Percentiles rank a stretch among this genome's conserved stretches.
These are phyloP conservation scores for Fistulifera solaris DNA, from an alignment of 108 stramenopile species.

Conservation along the genomic window DNA sequence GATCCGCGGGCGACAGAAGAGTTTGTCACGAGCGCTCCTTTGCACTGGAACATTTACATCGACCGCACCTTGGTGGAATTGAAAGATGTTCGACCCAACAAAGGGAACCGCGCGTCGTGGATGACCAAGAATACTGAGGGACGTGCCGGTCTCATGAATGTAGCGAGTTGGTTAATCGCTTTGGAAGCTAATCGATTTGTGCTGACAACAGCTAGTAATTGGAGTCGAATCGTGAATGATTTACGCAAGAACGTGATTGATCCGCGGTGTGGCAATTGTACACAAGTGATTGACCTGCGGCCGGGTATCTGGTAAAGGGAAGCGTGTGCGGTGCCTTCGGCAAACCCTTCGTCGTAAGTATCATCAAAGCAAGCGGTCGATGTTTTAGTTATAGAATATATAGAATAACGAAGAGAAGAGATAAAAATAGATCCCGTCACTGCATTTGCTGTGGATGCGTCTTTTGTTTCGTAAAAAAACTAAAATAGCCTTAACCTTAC, in stretches of 20 bases:
- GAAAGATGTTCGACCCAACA: constrained; percentile 28
- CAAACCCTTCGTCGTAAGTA: too few species aligned
- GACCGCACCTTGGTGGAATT: constrained; percentile 37
- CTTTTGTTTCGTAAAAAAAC: too few species aligned
- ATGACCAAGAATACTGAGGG: constrained; percentile 33
- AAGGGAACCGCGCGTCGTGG: constrained; percentile 39
- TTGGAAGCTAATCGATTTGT: constrained; percentile 50
- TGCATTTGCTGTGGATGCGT: too few species aligned
- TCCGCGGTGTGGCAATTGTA: constrained; percentile 27
- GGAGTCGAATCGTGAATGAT: constrained; percentile 42
- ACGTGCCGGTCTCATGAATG: constrained; percentile 35
- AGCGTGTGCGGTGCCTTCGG: too few species aligned
- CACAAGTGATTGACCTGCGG: constrained; percentile 30
- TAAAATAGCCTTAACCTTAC: too few species aligned
- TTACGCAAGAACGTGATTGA: constrained; percentile 36
- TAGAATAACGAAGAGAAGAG: too few species aligned
- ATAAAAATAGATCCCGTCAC: too few species aligned
- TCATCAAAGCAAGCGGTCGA: too few species aligned
- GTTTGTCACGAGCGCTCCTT: constrained; percentile 24
- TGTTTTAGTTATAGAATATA: too few species aligned
- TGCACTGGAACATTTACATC: constrained; percentile 20
- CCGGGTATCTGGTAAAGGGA: constrained; percentile 32
- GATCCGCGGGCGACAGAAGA: constrained; percentile 35
- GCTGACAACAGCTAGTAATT: constrained; percentile 43
- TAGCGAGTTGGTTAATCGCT: constrained; percentile 38